Evolutionary conservation across 2,329 filamentous ascomycete species (phyloP).

Genomic region (Cordyceps farinosa): DNA sequence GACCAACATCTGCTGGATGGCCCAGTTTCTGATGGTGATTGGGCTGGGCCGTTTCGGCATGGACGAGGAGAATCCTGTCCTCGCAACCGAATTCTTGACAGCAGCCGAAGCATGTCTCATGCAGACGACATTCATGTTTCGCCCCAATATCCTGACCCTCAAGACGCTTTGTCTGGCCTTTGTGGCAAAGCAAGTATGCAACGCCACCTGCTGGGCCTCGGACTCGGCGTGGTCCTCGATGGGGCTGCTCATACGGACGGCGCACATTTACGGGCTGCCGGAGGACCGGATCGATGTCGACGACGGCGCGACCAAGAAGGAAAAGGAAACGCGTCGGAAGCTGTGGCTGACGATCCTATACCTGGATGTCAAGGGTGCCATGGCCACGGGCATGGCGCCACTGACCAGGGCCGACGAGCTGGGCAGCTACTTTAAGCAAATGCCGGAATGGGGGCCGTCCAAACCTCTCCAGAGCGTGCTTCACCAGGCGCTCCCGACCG

Average conservation of each 20-base stretch:
- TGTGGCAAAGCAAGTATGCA: conserved; percentile 36
- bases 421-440: conserved; percentile 24
- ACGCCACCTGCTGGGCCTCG: conserved; percentile 36
- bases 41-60: conserved; percentile 33
- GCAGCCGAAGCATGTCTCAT: conserved; percentile 36
- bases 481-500: conserved; percentile 30
- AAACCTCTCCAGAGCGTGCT: conserved; percentile 33
- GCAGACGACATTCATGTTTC: conserved; percentile 38
- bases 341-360: conserved; percentile 37
- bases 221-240: conserved; percentile 36
- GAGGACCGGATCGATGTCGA: conserved; percentile 28
- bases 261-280: conserved; percentile 34
- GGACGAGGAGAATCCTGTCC: conserved; percentile 28
- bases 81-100: conserved; percentile 35
- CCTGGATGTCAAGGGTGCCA: conserved; percentile 34
- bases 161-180: conserved; percentile 32
- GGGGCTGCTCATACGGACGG: conserved; percentile 32
- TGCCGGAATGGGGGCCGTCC: conserved; percentile 26
- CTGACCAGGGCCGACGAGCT: conserved; percentile 32
- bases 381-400: conserved; percentile 35
- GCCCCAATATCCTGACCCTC: conserved; percentile 32
- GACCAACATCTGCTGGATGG: conserved; percentile 31
- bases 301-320: conserved; percentile 25
- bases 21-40: conserved; percentile 35
- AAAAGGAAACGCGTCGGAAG: conserved; percentile 29